Percentiles rank a stretch among this genome's conserved stretches.
Evolutionary conservation across 495 filamentous ascomycete species (phyloP).

Genomic region (Rostrohypoxylon terebratum): DNA sequence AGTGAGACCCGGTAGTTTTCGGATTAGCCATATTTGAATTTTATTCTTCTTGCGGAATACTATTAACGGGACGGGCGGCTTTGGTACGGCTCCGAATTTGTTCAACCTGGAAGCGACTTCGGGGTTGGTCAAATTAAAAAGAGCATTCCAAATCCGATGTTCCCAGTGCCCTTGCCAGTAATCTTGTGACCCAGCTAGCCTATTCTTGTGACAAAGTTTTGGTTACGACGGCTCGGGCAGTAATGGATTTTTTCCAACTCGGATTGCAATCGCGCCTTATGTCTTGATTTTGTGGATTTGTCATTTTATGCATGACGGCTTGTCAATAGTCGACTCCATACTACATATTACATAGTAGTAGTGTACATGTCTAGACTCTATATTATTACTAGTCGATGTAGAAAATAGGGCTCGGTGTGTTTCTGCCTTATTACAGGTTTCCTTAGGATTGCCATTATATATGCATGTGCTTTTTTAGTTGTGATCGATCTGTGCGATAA

Average conservation of each 20-base stretch:
- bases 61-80: conserved; percentile 11
- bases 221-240: conserved; percentile 7
- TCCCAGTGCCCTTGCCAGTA: conserved; percentile 4
- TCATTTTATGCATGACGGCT: conserved; percentile 37
- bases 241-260: neutral
- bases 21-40: conserved; percentile 2
- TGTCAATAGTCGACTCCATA: neutral
- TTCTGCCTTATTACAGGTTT: conserved; percentile 6
- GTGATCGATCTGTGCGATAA: conserved; percentile 37
- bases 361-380: neutral
- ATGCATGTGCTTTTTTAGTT: conserved; percentile 32
- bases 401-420: neutral
- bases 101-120: conserved; percentile 6
- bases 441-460: conserved; percentile 6
- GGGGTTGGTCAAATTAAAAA: conserved; percentile 16
- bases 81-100: conserved; percentile 23
- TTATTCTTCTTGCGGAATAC: neutral
- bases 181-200: conserved; percentile 14
- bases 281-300: conserved; percentile 27
- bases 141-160: conserved; percentile 15
- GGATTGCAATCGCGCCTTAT: conserved; percentile 8
- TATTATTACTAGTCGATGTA: neutral
- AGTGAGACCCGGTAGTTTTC: neutral
- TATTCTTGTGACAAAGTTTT: conserved; percentile 29
- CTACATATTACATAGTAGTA: no score